Conservation (phyloP, 1,139 yeast genomes). For the Wickerhamiella infanticola region DNA sequence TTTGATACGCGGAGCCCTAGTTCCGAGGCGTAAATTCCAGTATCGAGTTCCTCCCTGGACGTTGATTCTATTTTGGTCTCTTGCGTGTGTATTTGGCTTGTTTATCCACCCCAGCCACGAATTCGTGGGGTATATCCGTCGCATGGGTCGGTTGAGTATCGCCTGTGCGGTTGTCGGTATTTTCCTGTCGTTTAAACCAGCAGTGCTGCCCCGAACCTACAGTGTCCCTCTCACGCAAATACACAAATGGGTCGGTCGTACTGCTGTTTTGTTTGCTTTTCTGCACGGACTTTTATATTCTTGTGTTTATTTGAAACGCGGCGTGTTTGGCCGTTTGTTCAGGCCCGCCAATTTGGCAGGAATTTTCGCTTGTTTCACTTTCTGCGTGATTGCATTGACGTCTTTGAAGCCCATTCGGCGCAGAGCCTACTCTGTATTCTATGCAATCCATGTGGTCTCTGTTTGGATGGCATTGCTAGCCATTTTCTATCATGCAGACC, state of each 20-base stretch:
- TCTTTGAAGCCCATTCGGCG: conserved; percentile 46
- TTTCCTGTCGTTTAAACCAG: conserved; percentile 46
- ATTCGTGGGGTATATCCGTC: conserved; percentile 12
- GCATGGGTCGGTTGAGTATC: conserved; percentile 48
- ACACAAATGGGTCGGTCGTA: conserved; percentile 73
- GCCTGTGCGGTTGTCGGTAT: conserved; percentile 51
- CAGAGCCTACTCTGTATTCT: conserved; percentile 42
- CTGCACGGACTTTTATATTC: conserved; percentile 47
- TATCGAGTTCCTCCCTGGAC: conserved; percentile 4
- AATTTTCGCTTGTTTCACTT: conserved; percentile 32
- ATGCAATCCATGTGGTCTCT: conserved; percentile 47
- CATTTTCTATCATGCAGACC: conserved; percentile 64
- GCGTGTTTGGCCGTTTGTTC: conserved; percentile 29
- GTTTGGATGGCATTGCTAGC: conserved; percentile 49
- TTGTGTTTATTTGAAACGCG: conserved; percentile 30
- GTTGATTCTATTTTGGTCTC: conserved; percentile 1
- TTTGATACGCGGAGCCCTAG: conserved; percentile 4
- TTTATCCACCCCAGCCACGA: conserved; percentile 1
- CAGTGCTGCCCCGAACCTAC: conserved; percentile 36
- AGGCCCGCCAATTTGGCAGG: conserved; percentile 46
- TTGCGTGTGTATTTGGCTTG: conserved; percentile 1
- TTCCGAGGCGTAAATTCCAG: conserved; percentile 3
- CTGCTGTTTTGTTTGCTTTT: conserved; percentile 36
- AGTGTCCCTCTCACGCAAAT: conserved; percentile 42
- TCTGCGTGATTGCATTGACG: conserved; percentile 33